These are phyloP conservation scores for Paxillus ammoniavirescens DNA, from an alignment of 768 basidiomycete species.

Conservation along the genomic window DNA sequence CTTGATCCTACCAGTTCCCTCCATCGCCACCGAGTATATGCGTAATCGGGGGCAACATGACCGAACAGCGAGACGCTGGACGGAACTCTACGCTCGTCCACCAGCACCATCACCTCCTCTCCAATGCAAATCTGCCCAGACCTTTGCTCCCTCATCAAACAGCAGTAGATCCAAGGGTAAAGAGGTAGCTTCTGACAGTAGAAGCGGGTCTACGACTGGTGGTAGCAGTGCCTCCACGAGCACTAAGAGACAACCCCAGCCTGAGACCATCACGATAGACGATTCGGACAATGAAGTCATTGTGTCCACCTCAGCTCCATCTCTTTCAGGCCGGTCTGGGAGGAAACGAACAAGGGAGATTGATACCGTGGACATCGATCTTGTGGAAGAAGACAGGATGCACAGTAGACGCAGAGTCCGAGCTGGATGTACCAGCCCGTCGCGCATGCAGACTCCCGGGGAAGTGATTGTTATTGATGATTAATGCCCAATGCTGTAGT, in stretches of 20 bases:
- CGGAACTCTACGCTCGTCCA: constrained; percentile 63
- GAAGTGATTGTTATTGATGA: constrained; percentile 50
- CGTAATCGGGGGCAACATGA: constrained; percentile 72
- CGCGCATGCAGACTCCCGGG: constrained; percentile 20
- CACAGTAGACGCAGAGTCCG: constrained; percentile 18
- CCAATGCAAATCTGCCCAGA: constrained; percentile 10
- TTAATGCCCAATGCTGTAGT: constrained; percentile 13
- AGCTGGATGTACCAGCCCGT: constrained; percentile 7
- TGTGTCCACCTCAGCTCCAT: not conserved
- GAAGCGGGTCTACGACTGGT: not conserved
- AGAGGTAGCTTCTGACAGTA: constrained; percentile 13
- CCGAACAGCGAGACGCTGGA: constrained; percentile 76
- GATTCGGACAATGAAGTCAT: constrained; percentile 31
- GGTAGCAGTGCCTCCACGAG: constrained; percentile 14
- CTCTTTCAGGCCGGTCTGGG: constrained; percentile 11
- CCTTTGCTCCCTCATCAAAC: constrained; percentile 4
- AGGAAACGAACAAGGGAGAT: constrained; percentile 37
- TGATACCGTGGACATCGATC: constrained; percentile 28
- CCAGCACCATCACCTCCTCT: constrained; percentile 30
- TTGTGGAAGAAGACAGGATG: constrained; percentile 27
- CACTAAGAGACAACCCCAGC: constrained; percentile 12
- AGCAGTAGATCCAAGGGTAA: constrained; percentile 37
- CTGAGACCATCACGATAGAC: constrained; percentile 28
- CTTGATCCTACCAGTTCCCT: constrained; percentile 47
- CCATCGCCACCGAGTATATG: constrained; percentile 67